Conservation (phyloP, 208 protist genomes). For the Acanthamoeba castellanii region DNA sequence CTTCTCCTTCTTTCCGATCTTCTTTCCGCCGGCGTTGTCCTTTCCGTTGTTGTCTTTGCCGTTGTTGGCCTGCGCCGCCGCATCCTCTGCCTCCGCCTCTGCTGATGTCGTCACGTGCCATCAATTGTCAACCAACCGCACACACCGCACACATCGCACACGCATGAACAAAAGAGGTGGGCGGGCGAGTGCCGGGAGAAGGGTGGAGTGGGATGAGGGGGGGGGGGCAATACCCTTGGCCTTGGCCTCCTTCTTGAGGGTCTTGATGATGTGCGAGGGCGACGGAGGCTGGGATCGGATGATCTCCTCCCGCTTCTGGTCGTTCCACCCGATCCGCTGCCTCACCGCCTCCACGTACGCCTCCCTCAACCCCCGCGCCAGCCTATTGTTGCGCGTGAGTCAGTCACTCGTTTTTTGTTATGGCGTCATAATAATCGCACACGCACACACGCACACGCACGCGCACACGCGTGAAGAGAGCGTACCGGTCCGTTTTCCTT, state of each 20-base stretch:
- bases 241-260: slow-evolving; percentile 34
- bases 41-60: background rate
- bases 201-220: no score
- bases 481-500: slow-evolving; percentile 22
- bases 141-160: background rate
- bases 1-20: background rate
- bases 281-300: background rate
- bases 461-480: background rate
- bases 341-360: slow-evolving; percentile 40
- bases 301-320: slow-evolving; percentile 36
- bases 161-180: no score
- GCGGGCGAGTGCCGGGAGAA: no score
- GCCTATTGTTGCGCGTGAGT: background rate
- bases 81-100: slow-evolving; percentile 4
- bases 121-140: background rate
- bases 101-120: background rate
- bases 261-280: background rate
- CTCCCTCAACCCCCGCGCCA: background rate
- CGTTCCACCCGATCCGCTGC: slow-evolving; percentile 40
- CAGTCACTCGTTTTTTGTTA: no score
- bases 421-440: background rate
- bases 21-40: background rate
- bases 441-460: background rate
- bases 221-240: background rate
- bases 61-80: background rate